These are phyloP conservation scores for Rhizopus microsporus DNA, from an alignment of 371 early-diverging fungal species.

Conservation along the genomic window DNA sequence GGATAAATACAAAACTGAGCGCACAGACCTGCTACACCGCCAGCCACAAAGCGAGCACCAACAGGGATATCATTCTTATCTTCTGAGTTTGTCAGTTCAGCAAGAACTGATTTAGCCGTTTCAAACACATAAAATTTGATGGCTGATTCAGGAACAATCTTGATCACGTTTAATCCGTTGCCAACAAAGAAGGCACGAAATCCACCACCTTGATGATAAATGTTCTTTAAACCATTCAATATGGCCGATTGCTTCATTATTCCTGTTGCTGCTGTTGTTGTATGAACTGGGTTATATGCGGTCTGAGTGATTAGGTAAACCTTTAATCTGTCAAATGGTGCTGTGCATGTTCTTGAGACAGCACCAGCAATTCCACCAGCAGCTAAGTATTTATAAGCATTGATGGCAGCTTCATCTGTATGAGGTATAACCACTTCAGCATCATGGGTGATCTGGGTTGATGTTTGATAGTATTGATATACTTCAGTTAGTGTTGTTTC, in stretches of 20 bases:
- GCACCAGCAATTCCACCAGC: slow-evolving; percentile 84
- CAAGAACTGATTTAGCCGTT: slow-evolving; percentile 61
- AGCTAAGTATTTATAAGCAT: slow-evolving; percentile 64
- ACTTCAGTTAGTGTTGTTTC: slow-evolving; percentile 59
- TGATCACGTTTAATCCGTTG: slow-evolving; percentile 80
- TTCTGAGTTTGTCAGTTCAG: slow-evolving; percentile 45
- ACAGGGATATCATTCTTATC: slow-evolving; percentile 62
- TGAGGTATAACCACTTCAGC: slow-evolving; percentile 69
- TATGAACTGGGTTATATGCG: slow-evolving; percentile 4
- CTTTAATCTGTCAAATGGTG: slow-evolving; percentile 83
- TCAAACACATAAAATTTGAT: slow-evolving; percentile 79
- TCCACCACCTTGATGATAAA: slow-evolving; percentile 69
- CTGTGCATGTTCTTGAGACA: slow-evolving; percentile 77
- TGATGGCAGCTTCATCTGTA: slow-evolving; percentile 45
- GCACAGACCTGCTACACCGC: slow-evolving; percentile 79
- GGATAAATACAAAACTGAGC: slow-evolving; percentile 82
- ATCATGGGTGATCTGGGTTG: slow-evolving; percentile 65
- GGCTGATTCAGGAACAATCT: slow-evolving; percentile 81
- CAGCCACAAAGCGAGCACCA: slow-evolving; percentile 72
- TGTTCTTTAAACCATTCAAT: slow-evolving; percentile 34
- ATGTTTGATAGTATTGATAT: slow-evolving; percentile 64
- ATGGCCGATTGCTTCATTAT: slow-evolving; percentile 29
- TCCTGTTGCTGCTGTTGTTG: slow-evolving; percentile 6
- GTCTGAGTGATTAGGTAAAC: slow-evolving; percentile 71
- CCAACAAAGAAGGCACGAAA: slow-evolving; percentile 76